phyloP scores from a whole-genome alignment of 768 basidiomycete genomes.

The Boletus sp. region DNA sequence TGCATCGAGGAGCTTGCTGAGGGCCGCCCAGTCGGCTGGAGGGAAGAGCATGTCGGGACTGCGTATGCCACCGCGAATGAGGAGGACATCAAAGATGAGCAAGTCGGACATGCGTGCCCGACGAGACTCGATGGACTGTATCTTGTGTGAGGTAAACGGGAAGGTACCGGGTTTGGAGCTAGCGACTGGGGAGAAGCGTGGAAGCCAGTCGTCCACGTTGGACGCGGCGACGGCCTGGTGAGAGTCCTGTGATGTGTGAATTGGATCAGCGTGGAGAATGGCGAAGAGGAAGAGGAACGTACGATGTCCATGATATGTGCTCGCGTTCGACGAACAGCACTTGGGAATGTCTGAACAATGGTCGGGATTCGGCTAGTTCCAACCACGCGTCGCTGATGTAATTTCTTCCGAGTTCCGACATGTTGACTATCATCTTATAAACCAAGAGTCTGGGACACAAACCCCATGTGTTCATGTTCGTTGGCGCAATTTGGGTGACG shows the following conservation, averaged over 20 bases:
- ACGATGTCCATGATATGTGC: conserved; percentile 26
- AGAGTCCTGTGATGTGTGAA: conserved; percentile 14
- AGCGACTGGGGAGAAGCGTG: conserved; percentile 45
- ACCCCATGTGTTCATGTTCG: too few species aligned
- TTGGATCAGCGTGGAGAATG: neutral
- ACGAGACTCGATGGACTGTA: conserved; percentile 58
- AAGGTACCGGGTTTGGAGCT: conserved; percentile 39
- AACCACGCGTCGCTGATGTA: conserved; percentile 11
- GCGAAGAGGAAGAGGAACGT: conserved; percentile 10
- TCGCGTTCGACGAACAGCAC: neutral
- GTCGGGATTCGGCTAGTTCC: conserved; percentile 12
- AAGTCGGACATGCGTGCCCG: conserved; percentile 58
- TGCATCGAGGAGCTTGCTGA: conserved; percentile 56
- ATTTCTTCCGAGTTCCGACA: neutral
- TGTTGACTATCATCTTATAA: too few species aligned
- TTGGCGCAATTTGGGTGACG: too few species aligned
- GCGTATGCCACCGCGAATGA: conserved; percentile 59
- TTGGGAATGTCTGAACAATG: conserved; percentile 1
- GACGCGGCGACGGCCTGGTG: neutral
- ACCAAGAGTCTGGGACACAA: too few species aligned
- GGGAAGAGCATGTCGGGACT: conserved; percentile 65
- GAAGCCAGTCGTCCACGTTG: conserved; percentile 24
- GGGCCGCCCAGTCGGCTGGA: conserved; percentile 50
- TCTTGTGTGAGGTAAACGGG: conserved; percentile 54
- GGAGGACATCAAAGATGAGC: conserved; percentile 72